Evolutionary conservation across 2,329 filamentous ascomycete genomes (phyloP), one percentile per base, ranked within the genome.

Genomic region (Aureobasidium leucospermi): DNA sequence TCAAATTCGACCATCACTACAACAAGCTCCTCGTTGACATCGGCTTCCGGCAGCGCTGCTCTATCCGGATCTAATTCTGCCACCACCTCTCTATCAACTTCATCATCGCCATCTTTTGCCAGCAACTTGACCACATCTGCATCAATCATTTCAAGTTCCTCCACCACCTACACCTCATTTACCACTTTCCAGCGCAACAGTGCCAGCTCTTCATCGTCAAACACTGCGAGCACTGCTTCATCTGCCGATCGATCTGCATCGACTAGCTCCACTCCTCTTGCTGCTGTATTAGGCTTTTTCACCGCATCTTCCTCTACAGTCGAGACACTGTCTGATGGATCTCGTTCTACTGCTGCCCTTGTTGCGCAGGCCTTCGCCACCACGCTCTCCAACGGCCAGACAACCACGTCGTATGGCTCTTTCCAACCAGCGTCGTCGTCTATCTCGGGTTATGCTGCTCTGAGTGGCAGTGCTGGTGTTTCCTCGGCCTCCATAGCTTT

Each of bases 111-210:
- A 19, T 61, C 59, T 15, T 47, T 57, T n/a, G 59, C 58, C 13
- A 47, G 51, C 16, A 63, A 63, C 51, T 41, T 62, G 16, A 64
- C 61, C 8, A 57, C 61, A 41, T 62, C 61, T 48, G 56, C 59
- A 9, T 29, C 47, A 11, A 23, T 47, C n/a, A 48, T 59, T 6
- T 48, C 58, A 9, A 55, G 48, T 15, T 59, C 60, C 41, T 43
- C 39, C 34, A 59, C 52, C 13, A 60, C 51, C 29, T 61, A 55
- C 28, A 59, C 55, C 13, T 59, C 36, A 31, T 59, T 57, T 38
- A 38, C 49, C 28, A 59, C 41, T 42, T 46, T 59, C 32, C 38
- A 42, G n/a, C 57, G 39, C 38, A 56, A 56, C 11, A 56, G 41
- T 5, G 52, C 3, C 16, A 53, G 23, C 23, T 32, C 23, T 19